phyloP scores from a whole-genome alignment of 257 asterid genomes.

The Asclepias syriaca region DNA sequence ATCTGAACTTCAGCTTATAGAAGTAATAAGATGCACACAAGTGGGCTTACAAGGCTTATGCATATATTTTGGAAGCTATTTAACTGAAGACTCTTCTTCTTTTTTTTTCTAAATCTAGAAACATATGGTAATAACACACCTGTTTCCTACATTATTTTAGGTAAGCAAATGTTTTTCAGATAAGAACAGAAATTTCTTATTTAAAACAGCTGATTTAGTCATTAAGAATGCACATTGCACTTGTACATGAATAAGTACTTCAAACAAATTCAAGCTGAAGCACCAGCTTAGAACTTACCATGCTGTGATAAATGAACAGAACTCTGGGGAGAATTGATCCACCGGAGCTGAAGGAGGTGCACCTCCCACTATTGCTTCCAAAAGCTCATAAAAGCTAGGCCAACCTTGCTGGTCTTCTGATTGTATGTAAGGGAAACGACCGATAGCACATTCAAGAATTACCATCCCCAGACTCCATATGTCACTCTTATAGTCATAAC shows the following conservation, averaged over 20 bases:
- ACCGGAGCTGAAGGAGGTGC: constrained; percentile 95
- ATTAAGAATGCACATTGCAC: background rate
- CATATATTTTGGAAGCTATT: too few relatives aligned
- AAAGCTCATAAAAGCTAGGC: constrained; percentile 91
- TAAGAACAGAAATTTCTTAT: background rate
- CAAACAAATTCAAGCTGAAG: background rate
- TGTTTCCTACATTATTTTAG: background rate
- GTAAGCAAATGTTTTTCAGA: background rate
- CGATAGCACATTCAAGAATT: constrained; percentile 94
- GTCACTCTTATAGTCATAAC: constrained; percentile 64
- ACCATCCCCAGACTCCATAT: constrained; percentile 78
- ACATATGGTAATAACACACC: background rate
- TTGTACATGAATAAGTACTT: background rate
- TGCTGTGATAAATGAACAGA: constrained; percentile 58
- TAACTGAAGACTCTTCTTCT: too few relatives aligned
- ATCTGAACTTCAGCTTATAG: background rate
- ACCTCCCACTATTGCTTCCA: constrained; percentile 86
- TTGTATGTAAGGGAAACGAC: constrained; percentile 93
- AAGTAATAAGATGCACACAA: background rate
- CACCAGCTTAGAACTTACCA: constrained; percentile 44
- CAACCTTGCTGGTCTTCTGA: constrained; percentile 84
- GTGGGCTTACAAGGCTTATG: too few relatives aligned
- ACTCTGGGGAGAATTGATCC: constrained; percentile 62
- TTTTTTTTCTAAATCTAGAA: background rate
- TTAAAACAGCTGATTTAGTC: background rate